Evolutionary conservation across 306 rosid genomes (phyloP), one percentile per base, ranked within the genome.

Genomic region (Canavalia ensiformis): DNA sequence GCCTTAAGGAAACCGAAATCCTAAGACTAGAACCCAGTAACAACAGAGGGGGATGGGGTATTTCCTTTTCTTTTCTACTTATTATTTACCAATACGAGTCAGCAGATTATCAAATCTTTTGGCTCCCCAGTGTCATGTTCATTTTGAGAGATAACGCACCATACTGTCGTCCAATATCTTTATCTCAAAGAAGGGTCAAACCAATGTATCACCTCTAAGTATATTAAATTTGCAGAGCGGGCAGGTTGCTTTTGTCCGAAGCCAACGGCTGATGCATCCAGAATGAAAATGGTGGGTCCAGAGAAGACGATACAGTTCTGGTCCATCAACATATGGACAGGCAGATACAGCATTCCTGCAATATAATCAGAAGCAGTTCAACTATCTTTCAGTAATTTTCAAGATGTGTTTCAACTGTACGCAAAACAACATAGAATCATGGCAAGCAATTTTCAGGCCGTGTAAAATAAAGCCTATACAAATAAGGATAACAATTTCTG

Each of bases 281-380:
- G 94, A 87, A 59, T 93, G 97, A 68, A 93, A 93, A 87, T 93
- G 97, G 87, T 93, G 97, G 78, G 83, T 82, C 80, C 97, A 93
- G 41, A 94, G 94, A 73, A 91, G 94, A 37, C 90, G 88, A 76
- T 88, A 86, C 60, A 93, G 85, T 86, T 93, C 97, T 2, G 88
- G 81, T 81, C 97, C 97, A 5, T 90, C 93, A 46, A 75, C 92
- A 46, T 93, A 93, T 30, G 75, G 74, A 2, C 93, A 93, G 92
- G 86, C 97, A 93, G 68, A 93, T 91, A 85, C 97, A 93, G 49
- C 97, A 93, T 69, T 93, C 97, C 97, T 93, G 7, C 67, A 78
- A 57, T 31, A 79, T 25, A 70, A 64, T 64, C 67, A 56, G 39
- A 11, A 59, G 58, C 63, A 89, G 74, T 68, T 78, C 25, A 64